These are phyloP conservation scores for Nakataea oryzae DNA, from an alignment of 2,329 filamentous ascomycete species.

Conservation along the genomic window DNA sequence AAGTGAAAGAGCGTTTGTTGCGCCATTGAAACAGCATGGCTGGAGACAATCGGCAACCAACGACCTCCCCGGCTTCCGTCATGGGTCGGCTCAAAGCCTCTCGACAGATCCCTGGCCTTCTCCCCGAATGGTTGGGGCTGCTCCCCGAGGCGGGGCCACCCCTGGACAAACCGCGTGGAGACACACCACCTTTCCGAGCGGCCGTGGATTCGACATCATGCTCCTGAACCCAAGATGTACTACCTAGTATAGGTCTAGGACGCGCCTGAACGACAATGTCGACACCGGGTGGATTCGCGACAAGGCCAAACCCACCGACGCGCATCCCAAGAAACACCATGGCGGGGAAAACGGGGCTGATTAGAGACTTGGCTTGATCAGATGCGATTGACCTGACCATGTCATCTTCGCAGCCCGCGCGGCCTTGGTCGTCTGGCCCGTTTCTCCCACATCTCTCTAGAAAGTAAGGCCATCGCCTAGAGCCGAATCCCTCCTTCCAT, in stretches of 20 bases:
- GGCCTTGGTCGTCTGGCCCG: too few relatives aligned
- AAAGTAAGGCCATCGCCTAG: neutral
- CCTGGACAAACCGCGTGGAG: too few relatives aligned
- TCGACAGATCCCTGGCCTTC: too few relatives aligned
- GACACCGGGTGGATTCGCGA: neutral
- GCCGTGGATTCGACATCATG: too few relatives aligned
- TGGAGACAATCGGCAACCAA: neutral
- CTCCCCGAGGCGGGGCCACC: neutral
- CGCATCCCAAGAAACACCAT: neutral
- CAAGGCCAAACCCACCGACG: neutral
- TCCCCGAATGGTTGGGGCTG: neutral
- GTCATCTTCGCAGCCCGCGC: neutral
- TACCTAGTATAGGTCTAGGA: too few relatives aligned
- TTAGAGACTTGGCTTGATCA: neutral
- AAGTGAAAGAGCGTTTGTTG: neutral
- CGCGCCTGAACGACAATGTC: too few relatives aligned
- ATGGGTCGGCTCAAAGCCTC: neutral
- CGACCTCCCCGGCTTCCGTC: neutral
- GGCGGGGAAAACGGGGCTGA: neutral
- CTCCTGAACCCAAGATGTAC: too few relatives aligned
- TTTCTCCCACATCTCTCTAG: neutral
- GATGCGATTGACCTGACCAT: neutral
- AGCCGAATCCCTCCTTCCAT: neutral
- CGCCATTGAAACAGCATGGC: neutral
- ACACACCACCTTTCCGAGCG: too few relatives aligned